These are phyloP conservation scores for Kazachstania sp. DNA, from an alignment of 1,139 yeast genomes.

Conservation along the genomic window DNA sequence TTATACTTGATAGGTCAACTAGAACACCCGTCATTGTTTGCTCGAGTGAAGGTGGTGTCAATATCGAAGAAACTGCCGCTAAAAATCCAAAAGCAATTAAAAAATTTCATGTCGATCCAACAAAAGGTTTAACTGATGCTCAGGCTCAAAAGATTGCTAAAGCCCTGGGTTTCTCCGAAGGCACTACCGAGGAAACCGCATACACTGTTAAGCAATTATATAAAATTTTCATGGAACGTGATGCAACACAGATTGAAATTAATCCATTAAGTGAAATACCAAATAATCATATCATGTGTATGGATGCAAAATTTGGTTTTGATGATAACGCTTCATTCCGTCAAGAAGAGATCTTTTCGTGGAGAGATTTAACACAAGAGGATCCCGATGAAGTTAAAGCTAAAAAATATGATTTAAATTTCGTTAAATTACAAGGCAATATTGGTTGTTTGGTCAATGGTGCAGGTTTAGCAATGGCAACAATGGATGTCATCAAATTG, in stretches of 20 bases:
- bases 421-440: conserved; percentile 95
- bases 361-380: conserved; percentile 98
- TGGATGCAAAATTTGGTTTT: conserved; percentile 98
- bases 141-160: conserved; percentile 72
- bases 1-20: conserved; percentile 85
- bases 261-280: conserved; percentile 90
- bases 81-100: conserved; percentile 87
- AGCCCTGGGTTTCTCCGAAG: conserved; percentile 70
- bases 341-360: conserved; percentile 86
- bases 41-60: conserved; percentile 99
- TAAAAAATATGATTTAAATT: conserved; percentile 80
- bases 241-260: conserved; percentile 97
- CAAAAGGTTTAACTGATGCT: conserved; percentile 75
- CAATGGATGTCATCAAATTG: conserved; percentile 97
- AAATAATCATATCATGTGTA: conserved; percentile 59
- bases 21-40: conserved; percentile 93
- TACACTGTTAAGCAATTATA: conserved; percentile 78
- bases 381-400: conserved; percentile 97
- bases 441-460: conserved; percentile 98
- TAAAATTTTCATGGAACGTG: conserved; percentile 80
- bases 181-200: conserved; percentile 81
- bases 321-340: conserved; percentile 96
- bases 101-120: conserved; percentile 72
- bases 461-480: conserved; percentile 99
- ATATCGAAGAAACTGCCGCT: conserved; percentile 96